Conservation (phyloP, 495 filamentous ascomycete species). For the Penicillium coprophilum region DNA sequence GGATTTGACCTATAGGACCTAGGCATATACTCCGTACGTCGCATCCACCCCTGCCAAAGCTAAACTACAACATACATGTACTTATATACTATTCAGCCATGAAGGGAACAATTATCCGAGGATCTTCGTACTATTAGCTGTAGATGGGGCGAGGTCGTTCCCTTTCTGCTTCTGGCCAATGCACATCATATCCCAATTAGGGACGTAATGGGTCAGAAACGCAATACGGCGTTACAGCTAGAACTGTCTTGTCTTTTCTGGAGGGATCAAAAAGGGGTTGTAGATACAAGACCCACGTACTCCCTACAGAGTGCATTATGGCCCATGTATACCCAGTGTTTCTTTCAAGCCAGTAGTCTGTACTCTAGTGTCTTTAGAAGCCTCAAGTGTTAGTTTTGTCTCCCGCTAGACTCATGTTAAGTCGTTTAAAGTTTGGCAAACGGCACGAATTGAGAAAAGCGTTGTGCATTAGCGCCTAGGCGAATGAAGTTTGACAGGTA, state of each 20-base stretch:
- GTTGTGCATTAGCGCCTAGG: background rate
- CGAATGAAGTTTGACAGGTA: constrained; percentile 5
- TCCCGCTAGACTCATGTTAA: background rate
- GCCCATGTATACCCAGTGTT: background rate
- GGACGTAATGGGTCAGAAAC: background rate
- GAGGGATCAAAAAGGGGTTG: background rate
- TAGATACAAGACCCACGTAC: background rate
- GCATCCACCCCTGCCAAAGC: background rate
- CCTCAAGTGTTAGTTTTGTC: background rate
- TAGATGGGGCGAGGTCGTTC: background rate
- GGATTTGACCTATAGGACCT: background rate
- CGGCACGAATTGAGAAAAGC: background rate
- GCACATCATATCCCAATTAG: background rate
- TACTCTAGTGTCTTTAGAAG: background rate
- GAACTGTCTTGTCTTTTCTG: background rate
- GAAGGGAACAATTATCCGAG: background rate
- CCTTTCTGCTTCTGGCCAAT: background rate
- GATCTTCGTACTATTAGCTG: background rate
- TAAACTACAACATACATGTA: background rate
- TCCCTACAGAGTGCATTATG: background rate
- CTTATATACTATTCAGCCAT: background rate
- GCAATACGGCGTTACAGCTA: background rate
- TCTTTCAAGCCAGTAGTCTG: background rate
- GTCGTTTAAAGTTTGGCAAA: constrained; percentile 1
- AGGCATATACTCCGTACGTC: background rate